Evolutionary conservation across 116 monocot species (phyloP).

Genomic region (Thalassia testudinum): DNA sequence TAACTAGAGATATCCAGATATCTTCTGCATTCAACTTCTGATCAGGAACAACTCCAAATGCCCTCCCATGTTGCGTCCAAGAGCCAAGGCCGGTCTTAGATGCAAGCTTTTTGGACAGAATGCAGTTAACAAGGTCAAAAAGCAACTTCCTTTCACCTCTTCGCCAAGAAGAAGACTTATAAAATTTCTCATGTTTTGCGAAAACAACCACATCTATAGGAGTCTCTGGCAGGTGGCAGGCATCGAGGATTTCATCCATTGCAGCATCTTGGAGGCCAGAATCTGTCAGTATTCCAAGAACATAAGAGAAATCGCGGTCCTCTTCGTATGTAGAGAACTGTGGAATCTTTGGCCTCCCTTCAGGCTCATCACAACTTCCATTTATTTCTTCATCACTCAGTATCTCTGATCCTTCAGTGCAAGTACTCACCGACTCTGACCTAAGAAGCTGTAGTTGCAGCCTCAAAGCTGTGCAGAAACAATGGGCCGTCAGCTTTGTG

Average conservation of each 20-base stretch:
- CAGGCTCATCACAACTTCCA: conserved; percentile 3
- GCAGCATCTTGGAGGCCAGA: conserved; percentile 21
- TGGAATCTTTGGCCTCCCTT: not conserved
- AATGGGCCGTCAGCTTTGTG: too few species aligned
- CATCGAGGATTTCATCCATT: conserved; percentile 12
- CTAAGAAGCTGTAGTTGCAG: conserved; percentile 71
- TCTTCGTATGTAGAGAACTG: conserved; percentile 12
- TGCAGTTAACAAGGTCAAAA: conserved; percentile 58
- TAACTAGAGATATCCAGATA: conserved; percentile 34
- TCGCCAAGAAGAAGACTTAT: conserved; percentile 25
- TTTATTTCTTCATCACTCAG: conserved; percentile 34
- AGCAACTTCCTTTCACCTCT: conserved; percentile 58
- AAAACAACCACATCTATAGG: conserved; percentile 27
- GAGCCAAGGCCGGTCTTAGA: conserved; percentile 8
- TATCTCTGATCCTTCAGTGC: not conserved
- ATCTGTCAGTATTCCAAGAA: conserved; percentile 50
- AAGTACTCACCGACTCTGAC: conserved; percentile 20
- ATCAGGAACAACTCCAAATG: not conserved
- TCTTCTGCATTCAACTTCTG: conserved; percentile 29
- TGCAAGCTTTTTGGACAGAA: conserved; percentile 16
- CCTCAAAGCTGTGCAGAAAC: conserved; percentile 52
- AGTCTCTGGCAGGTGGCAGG: conserved; percentile 12
- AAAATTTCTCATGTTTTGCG: conserved; percentile 55
- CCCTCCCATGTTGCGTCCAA: conserved; percentile 6
- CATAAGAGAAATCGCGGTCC: conserved; percentile 67